Evolutionary conservation across 169 alveolate genomes (phyloP).

Genomic region (Theileria equi): DNA sequence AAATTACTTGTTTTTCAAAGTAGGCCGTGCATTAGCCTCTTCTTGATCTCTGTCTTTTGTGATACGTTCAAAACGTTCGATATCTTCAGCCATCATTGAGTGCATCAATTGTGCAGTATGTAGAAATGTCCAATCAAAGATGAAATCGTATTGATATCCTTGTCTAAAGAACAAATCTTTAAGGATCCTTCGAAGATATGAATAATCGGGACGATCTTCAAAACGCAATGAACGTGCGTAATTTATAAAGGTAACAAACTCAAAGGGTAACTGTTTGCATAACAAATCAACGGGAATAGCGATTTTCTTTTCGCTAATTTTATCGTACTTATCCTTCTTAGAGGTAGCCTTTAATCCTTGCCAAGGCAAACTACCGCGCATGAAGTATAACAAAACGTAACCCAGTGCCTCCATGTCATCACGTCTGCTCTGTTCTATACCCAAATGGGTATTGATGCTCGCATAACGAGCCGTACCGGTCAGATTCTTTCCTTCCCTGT

Average conservation of each 20-base stretch:
- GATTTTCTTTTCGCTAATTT: slow-evolving; percentile 97
- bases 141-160: slow-evolving; percentile 85
- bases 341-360: slow-evolving; percentile 93
- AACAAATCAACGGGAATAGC: slow-evolving; percentile 94
- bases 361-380: slow-evolving; percentile 99
- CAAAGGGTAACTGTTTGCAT: slow-evolving; percentile 89
- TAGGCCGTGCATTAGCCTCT: slow-evolving; percentile 47
- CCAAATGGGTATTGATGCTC: slow-evolving; percentile 96
- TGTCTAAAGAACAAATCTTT: slow-evolving; percentile 89
- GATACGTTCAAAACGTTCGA: slow-evolving; percentile 64
- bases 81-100: slow-evolving; percentile 64
- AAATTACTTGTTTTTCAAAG: slow-evolving; percentile 37
- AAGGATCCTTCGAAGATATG: slow-evolving; percentile 90
- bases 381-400: slow-evolving; percentile 94
- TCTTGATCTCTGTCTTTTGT: slow-evolving; percentile 57
- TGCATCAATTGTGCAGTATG: slow-evolving; percentile 77
- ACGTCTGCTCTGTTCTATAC: slow-evolving; percentile 95
- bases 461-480: slow-evolving; percentile 99
- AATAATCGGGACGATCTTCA: slow-evolving; percentile 95
- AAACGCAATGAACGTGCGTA: slow-evolving; percentile 92
- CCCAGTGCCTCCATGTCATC: slow-evolving; percentile 99
- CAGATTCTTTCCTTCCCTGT: slow-evolving; percentile 94
- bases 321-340: slow-evolving; percentile 95
- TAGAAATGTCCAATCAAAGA: slow-evolving; percentile 93
- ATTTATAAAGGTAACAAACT: slow-evolving; percentile 88